These are phyloP conservation scores for Leishmania gerbilli DNA, from an alignment of 208 protist species.

Conservation along the genomic window DNA sequence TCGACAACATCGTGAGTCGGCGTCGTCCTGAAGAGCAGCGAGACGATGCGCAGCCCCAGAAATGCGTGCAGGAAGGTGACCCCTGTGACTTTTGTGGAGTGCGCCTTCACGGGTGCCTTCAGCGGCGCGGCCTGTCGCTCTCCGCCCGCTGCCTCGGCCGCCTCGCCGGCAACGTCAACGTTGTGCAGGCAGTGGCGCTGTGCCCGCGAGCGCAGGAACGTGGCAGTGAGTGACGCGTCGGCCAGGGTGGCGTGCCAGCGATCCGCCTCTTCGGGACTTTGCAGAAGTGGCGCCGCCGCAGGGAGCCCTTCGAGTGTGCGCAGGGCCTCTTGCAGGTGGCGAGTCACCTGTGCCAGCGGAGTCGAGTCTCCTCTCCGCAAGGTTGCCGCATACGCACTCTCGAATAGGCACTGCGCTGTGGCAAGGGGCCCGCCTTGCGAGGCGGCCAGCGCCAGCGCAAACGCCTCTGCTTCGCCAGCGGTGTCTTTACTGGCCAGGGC, in stretches of 20 bases:
- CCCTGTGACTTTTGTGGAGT: not conserved
- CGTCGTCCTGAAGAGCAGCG: constrained; percentile 24
- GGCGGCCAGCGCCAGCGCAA: constrained; percentile 44
- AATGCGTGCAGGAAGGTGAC: constrained; percentile 32
- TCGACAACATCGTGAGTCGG: not conserved
- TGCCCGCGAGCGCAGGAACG: constrained; percentile 11
- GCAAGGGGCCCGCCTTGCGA: constrained; percentile 38
- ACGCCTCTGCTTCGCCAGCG: constrained; percentile 42
- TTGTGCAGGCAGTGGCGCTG: not conserved
- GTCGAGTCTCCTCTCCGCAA: constrained; percentile 7
- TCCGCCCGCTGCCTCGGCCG: not conserved
- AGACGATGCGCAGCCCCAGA: constrained; percentile 29
- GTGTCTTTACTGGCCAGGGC: constrained; percentile 37
- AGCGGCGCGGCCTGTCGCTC: not conserved
- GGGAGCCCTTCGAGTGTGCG: constrained; percentile 26
- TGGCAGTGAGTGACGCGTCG: constrained; percentile 17
- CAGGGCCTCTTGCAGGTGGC: constrained; percentile 24
- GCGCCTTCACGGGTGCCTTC: constrained; percentile 1
- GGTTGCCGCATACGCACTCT: constrained; percentile 27
- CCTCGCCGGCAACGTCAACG: not conserved
- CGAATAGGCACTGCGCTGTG: constrained; percentile 50
- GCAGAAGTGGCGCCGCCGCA: constrained; percentile 13
- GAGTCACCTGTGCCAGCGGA: constrained; percentile 10
- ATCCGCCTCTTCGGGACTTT: not conserved
- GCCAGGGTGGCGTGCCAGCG: constrained; percentile 8